A percentile compares a stretch with the other conserved stretches of the same genome.
These are phyloP conservation scores for Scenedesmus sp. DNA, from an alignment of 163 green algal genomes.

Conservation along the genomic window DNA sequence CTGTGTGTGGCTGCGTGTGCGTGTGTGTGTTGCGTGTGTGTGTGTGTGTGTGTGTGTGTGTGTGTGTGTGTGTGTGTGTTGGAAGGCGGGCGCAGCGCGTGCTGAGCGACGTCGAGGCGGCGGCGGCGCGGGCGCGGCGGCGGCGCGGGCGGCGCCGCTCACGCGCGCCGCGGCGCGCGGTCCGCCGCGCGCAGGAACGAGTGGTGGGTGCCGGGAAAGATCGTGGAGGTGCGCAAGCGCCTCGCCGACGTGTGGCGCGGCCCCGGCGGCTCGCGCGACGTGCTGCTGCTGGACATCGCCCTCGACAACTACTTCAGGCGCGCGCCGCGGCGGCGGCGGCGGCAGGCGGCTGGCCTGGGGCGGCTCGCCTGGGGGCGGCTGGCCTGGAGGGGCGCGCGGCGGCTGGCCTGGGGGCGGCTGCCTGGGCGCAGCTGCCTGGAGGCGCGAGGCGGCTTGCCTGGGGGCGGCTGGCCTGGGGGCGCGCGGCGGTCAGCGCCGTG, in stretches of 20 bases:
- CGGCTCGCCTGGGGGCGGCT: neutral
- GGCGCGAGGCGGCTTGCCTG: no score
- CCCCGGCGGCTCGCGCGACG: constrained; percentile 69
- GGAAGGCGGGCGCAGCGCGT: no score
- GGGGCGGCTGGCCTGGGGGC: no score
- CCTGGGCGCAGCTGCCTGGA: neutral
- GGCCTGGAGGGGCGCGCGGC: neutral
- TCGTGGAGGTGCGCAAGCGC: constrained; percentile 80
- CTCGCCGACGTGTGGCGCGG: constrained; percentile 51
- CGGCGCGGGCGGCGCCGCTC: no score
- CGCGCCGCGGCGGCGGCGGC: neutral
- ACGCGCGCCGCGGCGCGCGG: neutral
- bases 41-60: neutral
- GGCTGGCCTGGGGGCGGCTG: neutral
- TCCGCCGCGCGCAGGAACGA: constrained; percentile 73
- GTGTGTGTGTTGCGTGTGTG: neutral
- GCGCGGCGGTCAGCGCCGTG: no score
- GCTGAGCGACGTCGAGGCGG: no score
- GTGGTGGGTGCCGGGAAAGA: constrained; percentile 95
- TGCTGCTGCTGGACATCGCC: constrained; percentile 91
- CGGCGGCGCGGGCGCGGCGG: no score
- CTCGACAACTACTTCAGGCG: constrained; percentile 87
- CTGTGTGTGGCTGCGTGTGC: neutral
- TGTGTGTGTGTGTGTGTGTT: neutral
- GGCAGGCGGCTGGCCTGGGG: no score